Conservation (phyloP, 441 rosid genomes). For the Dalechampia spathulata region DNA sequence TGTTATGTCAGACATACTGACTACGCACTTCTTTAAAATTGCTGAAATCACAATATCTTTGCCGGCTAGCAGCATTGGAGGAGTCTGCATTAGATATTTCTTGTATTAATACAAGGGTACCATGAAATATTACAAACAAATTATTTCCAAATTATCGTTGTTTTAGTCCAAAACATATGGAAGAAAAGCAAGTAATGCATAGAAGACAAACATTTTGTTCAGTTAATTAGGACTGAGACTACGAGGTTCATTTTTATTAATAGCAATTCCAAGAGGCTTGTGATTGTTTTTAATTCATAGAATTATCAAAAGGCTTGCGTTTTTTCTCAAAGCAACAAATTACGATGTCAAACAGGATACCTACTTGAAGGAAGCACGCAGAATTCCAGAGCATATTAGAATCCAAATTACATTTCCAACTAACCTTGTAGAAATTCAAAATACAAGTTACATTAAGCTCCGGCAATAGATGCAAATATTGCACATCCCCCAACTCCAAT, state of each 20-base stretch:
- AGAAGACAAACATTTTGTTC: not conserved
- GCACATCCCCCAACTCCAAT: slow-evolving; percentile 82
- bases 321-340: slow-evolving; percentile 6
- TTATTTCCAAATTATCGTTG: not conserved
- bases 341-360: not conserved
- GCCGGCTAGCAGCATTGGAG: slow-evolving; percentile 61
- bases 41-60: slow-evolving; percentile 55
- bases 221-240: not conserved
- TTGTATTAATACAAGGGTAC: slow-evolving; percentile 19
- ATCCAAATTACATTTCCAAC: slow-evolving; percentile 5
- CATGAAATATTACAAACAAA: slow-evolving; percentile 4
- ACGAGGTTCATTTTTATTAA: not conserved
- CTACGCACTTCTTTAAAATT: slow-evolving; percentile 56
- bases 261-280: not conserved
- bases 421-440: slow-evolving; percentile 86
- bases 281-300: not conserved
- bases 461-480: slow-evolving; percentile 68
- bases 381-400: not conserved
- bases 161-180: no score
- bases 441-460: slow-evolving; percentile 65
- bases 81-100: slow-evolving; percentile 44
- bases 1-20: slow-evolving; percentile 2
- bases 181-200: no score
- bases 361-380: slow-evolving; percentile 4
- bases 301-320: not conserved